Conservation (phyloP, 441 rosid genomes). For the Pelargonium myrrhifolium region DNA sequence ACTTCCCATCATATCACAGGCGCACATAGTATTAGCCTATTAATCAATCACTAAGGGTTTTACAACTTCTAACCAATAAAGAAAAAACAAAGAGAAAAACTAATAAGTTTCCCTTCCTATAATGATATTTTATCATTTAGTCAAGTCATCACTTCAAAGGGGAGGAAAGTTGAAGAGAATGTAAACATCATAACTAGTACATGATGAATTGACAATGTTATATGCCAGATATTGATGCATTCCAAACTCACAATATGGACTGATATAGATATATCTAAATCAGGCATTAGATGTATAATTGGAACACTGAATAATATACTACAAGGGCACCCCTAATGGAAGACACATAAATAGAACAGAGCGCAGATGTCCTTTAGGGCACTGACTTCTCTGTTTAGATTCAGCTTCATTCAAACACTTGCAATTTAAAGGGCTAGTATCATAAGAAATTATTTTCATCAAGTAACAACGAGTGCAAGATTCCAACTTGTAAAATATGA, state of each 20-base stretch:
- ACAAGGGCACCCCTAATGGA: not conserved
- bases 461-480: not conserved
- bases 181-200: not conserved
- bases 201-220: not conserved
- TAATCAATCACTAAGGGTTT: not conserved
- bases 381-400: not conserved
- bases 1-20: not conserved
- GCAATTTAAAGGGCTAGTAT: not conserved
- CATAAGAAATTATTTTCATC: not conserved
- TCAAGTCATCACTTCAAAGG: not conserved
- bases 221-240: not conserved
- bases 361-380: not conserved
- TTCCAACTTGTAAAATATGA: not conserved
- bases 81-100: not conserved
- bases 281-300: not conserved
- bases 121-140: not conserved
- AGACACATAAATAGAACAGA: not conserved
- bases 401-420: not conserved
- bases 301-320: not conserved
- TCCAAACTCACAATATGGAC: not conserved
- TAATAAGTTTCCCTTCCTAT: constrained; percentile 1
- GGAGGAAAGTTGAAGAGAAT: not conserved
- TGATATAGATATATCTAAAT: no score
- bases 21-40: not conserved
- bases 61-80: not conserved